A percentile compares a stretch with the other conserved stretches of the same genome.
phyloP scores from a whole-genome alignment of 1,284 basidiomycete genomes.

The Schizophyllum amplum region DNA sequence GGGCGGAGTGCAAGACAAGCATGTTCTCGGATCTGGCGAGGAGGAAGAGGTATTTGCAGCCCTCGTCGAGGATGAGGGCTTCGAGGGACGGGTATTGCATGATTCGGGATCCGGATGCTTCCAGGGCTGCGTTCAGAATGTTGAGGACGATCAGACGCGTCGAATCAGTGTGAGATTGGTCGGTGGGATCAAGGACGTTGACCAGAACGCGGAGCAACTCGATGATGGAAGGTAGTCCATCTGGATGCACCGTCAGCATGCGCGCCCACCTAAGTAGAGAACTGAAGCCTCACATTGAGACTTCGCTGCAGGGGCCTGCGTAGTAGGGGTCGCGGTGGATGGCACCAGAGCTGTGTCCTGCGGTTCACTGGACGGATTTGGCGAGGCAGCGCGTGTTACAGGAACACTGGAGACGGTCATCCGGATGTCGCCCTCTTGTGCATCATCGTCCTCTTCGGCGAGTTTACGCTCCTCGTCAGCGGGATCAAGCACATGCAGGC shows the following conservation, averaged over 20 bases:
- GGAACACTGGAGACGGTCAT: conserved; percentile 54
- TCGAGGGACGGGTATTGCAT: conserved; percentile 69
- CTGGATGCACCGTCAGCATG: conserved; percentile 29
- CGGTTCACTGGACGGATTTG: neutral
- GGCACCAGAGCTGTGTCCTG: conserved; percentile 10
- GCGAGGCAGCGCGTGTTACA: no score
- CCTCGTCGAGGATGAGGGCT: conserved; percentile 74
- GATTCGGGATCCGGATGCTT: conserved; percentile 74
- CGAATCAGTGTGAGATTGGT: conserved; percentile 93
- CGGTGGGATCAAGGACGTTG: conserved; percentile 91
- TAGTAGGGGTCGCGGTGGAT: conserved; percentile 13
- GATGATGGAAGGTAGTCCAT: conserved; percentile 87
- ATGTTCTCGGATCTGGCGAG: conserved; percentile 86
- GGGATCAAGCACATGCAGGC: conserved; percentile 64
- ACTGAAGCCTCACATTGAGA: conserved; percentile 32
- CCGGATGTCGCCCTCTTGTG: conserved; percentile 48
- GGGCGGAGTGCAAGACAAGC: conserved; percentile 68
- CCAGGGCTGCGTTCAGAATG: conserved; percentile 86
- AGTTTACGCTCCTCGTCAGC: conserved; percentile 61
- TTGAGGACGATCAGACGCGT: conserved; percentile 87
- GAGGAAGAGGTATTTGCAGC: conserved; percentile 95
- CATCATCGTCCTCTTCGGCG: conserved; percentile 34
- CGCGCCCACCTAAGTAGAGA: neutral
- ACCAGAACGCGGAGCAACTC: conserved; percentile 93
- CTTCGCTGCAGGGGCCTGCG: conserved; percentile 20